phyloP scores from a whole-genome alignment of 2,329 filamentous ascomycete species.

The Cephalotrichum gorgonifer region DNA sequence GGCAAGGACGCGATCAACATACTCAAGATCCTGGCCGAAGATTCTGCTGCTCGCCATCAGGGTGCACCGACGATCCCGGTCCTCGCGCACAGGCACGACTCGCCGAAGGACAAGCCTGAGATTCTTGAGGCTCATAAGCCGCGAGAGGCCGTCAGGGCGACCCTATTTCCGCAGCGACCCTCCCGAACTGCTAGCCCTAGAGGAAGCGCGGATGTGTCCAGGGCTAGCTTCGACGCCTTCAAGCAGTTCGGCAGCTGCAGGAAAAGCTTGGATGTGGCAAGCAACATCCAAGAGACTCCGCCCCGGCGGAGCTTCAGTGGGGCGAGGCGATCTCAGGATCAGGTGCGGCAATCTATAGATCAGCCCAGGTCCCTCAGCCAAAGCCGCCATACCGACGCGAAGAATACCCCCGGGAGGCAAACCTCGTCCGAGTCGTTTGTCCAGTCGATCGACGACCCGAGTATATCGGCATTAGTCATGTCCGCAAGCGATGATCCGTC shows the following conservation, averaged over 20 bases:
- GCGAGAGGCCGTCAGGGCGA: slow-evolving; percentile 50
- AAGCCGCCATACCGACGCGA: slow-evolving; percentile 30
- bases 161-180: slow-evolving; percentile 37
- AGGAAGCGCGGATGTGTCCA: slow-evolving; percentile 39
- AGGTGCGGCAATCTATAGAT: slow-evolving; percentile 12
- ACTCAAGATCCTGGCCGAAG: slow-evolving; percentile 62
- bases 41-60: slow-evolving; percentile 35
- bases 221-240: slow-evolving; percentile 44
- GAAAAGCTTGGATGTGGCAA: slow-evolving; percentile 12
- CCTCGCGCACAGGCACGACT: neutral
- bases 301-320: slow-evolving; percentile 54
- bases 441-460: slow-evolving; percentile 65
- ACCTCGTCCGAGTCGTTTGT: slow-evolving; percentile 67
- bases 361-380: neutral
- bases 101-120: slow-evolving; percentile 5
- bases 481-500: slow-evolving; percentile 70
- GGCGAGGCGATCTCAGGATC: slow-evolving; percentile 40
- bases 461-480: slow-evolving; percentile 57
- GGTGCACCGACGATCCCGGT: slow-evolving; percentile 2
- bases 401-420: slow-evolving; percentile 33
- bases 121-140: slow-evolving; percentile 28
- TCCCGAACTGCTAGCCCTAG: slow-evolving; percentile 38
- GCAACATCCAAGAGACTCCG: neutral
- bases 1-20: slow-evolving; percentile 76
- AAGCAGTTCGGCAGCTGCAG: slow-evolving; percentile 32